Evolutionary conservation across 345 rosid genomes (phyloP).

Genomic region (Corchorus olitorius): DNA sequence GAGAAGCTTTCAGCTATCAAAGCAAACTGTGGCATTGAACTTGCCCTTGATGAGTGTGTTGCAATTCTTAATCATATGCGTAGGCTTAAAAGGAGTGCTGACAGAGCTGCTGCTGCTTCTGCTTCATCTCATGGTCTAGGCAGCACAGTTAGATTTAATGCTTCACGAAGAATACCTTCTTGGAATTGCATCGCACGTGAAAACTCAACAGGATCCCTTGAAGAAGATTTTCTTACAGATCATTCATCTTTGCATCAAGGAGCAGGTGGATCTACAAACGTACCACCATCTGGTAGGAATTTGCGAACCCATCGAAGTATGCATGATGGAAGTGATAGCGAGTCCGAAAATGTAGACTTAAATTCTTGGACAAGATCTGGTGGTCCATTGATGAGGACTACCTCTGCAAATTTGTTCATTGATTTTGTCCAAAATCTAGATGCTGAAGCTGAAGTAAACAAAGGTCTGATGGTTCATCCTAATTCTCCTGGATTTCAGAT

Average conservation of each 20-base stretch:
- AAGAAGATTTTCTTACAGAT: constrained; percentile 58
- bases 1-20: constrained; percentile 98
- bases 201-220: constrained; percentile 93
- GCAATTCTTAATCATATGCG: constrained; percentile 95
- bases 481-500: constrained; percentile 36
- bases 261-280: constrained; percentile 42
- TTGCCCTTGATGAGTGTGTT: constrained; percentile 98
- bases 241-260: constrained; percentile 50
- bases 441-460: constrained; percentile 50
- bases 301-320: constrained; percentile 35
- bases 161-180: constrained; percentile 91
- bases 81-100: constrained; percentile 86
- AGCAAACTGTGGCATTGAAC: constrained; percentile 95
- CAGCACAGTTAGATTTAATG: constrained; percentile 60
- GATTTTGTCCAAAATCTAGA: constrained; percentile 80
- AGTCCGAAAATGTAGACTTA: constrained; percentile 68
- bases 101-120: constrained; percentile 79
- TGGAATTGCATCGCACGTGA: constrained; percentile 97
- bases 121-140: constrained; percentile 70
- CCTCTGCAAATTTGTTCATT: constrained; percentile 79
- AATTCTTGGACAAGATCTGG: constrained; percentile 96
- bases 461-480: constrained; percentile 54
- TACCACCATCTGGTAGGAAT: constrained; percentile 46
- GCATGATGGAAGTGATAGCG: constrained; percentile 88
- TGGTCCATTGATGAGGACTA: constrained; percentile 95